Percentiles rank a stretch among this genome's conserved stretches.
Evolutionary conservation across 1,284 basidiomycete species (phyloP).

Genomic region (Puccinia brachypodii): DNA sequence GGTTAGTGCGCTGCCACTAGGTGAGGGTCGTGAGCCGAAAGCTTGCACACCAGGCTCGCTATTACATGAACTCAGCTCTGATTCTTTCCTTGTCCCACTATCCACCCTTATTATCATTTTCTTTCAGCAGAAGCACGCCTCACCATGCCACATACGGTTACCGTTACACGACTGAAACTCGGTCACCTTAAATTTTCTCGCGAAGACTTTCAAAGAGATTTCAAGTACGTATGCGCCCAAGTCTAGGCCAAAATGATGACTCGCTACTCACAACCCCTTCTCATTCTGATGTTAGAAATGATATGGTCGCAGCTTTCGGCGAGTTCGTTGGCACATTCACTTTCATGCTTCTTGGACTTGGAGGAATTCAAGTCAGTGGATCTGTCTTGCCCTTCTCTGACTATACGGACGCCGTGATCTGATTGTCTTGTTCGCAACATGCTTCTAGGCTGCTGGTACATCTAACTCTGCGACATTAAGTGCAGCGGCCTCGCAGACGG

Average conservation of each 20-base stretch:
- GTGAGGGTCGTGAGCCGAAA: no score
- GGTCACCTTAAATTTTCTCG: conserved; percentile 13
- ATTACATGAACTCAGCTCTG: background rate
- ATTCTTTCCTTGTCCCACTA: background rate
- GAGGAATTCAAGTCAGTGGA: conserved; percentile 36
- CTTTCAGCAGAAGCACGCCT: background rate
- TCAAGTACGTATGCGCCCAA: background rate
- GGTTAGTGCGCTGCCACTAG: no score
- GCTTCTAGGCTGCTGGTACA: conserved; percentile 38
- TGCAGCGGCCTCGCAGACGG: conserved; percentile 13
- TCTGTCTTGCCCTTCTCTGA: background rate
- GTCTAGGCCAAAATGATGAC: background rate
- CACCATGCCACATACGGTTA: conserved; percentile 5
- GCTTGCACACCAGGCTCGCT: background rate
- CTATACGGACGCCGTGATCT: no score
- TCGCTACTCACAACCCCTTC: background rate
- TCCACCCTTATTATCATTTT: background rate
- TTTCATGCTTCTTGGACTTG: conserved; percentile 36
- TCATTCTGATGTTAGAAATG: conserved; percentile 1
- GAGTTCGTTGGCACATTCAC: conserved; percentile 38
- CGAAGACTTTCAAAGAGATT: background rate
- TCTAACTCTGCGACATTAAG: conserved; percentile 20
- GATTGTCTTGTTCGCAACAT: no score
- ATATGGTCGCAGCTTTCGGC: conserved; percentile 34
- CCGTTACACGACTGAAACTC: background rate